Evolutionary conservation across 2,329 filamentous ascomycete species (phyloP), one percentile per base, ranked within the genome.

Genomic region (Periglandula ipomoeae): DNA sequence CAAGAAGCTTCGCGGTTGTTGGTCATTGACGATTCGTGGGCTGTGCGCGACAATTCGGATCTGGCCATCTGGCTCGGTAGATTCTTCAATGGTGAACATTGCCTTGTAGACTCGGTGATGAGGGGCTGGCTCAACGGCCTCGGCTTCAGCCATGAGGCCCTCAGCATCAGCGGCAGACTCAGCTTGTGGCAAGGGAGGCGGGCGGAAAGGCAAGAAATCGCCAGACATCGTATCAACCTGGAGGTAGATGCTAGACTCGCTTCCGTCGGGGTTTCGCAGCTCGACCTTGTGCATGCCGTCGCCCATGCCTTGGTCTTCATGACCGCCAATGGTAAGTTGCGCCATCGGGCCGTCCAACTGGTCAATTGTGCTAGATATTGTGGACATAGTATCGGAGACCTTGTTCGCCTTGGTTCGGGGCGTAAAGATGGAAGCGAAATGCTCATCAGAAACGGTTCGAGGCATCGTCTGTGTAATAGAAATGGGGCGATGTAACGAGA

Each of bases 401-500:
- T 72, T 69, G 61, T 69, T 70, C 52, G 66, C 60, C 56, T 73
- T 74, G 20, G 68, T 66, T 47, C 73, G 76, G 50, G 71, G 64
- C 40, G 82, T 74, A 66, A 97, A 97, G 61, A 98, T 90, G 61
- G 85, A 77, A 53, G 87, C 84, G 66, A 97, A 96, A 44, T 84
- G 77, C 62, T 87, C 84, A 53, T 85, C 75, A 46, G 79, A 82
- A 41, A 89, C 78, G 19, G 77, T 73, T 58, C 79, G 82, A 49
- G 86, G 93, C 61, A 95, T 84, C 56, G 85, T 84, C 58, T 84
- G 83, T 44, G 84, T 89, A 56, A 96, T 81, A 48, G 89, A 95
- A 61, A 98, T 91, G 41, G 93, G 93, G 53, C 93, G 84, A 70
- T 98, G 89, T 56, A 95, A 85, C 54, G 90, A 94, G 74, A 97